phyloP scores from a whole-genome alignment of 2,329 filamentous ascomycete genomes.

The Sporothrix schenckii region DNA sequence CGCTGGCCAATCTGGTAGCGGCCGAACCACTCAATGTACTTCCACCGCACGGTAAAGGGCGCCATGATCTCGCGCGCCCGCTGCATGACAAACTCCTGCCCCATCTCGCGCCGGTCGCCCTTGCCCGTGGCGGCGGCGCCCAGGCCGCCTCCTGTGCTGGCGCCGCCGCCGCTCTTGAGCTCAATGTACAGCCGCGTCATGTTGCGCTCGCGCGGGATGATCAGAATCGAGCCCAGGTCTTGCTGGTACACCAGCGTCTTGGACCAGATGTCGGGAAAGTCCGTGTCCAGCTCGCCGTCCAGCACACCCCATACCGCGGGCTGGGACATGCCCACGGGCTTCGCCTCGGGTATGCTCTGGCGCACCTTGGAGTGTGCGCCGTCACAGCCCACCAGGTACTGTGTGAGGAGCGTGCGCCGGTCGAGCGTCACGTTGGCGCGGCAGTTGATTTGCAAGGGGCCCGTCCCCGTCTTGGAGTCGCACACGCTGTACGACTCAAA shows the following conservation, averaged over 20 bases:
- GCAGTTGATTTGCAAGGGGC: constrained; percentile 56
- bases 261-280: constrained; percentile 76
- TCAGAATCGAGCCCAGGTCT: constrained; percentile 69
- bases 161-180: constrained; percentile 49
- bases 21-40: constrained; percentile 69
- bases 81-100: constrained; percentile 68
- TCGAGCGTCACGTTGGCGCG: constrained; percentile 57
- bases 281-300: constrained; percentile 69
- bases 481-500: constrained; percentile 62
- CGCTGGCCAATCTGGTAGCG: constrained; percentile 72
- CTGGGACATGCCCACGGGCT: constrained; percentile 37
- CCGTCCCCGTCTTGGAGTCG: constrained; percentile 49
- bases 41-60: constrained; percentile 61
- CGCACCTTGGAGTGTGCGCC: constrained; percentile 73
- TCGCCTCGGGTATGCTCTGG: constrained; percentile 57
- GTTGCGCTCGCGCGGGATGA: constrained; percentile 72
- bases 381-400: constrained; percentile 72
- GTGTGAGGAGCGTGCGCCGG: constrained; percentile 51
- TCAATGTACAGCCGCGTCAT: constrained; percentile 69
- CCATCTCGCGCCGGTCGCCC: constrained; percentile 43
- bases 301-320: constrained; percentile 68
- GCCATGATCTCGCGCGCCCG: constrained; percentile 61
- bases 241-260: constrained; percentile 71
- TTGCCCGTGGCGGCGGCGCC: constrained; percentile 27
- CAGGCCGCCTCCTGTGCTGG: neutral